Evolutionary conservation across 192 early-diverging fungal species (phyloP).

Genomic region (Chytriomyces confervae): DNA sequence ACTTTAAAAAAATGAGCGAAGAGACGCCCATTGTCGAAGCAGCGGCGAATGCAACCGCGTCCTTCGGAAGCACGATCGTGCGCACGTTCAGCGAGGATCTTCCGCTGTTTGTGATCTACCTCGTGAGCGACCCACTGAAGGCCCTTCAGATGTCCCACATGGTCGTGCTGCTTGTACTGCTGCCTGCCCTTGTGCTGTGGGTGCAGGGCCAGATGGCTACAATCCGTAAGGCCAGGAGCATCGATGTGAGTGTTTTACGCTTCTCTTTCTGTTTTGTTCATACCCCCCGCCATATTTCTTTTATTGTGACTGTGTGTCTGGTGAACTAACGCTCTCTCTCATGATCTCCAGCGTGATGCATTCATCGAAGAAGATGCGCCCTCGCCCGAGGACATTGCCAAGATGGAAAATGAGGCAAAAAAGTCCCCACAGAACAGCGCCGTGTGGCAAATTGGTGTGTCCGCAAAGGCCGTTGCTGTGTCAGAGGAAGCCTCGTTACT

Average conservation of each 20-base stretch:
- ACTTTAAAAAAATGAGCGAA: no score
- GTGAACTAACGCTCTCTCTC: not conserved
- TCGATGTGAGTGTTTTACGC: slow-evolving; percentile 20
- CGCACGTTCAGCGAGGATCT: slow-evolving; percentile 16
- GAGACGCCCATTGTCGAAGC: not conserved
- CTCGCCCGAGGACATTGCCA: slow-evolving; percentile 14
- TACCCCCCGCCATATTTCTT: not conserved
- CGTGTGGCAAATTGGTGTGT: slow-evolving; percentile 49
- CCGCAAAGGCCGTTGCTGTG: slow-evolving; percentile 45
- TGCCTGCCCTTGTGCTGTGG: slow-evolving; percentile 28
- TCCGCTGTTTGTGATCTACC: slow-evolving; percentile 17
- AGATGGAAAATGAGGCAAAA: slow-evolving; percentile 14
- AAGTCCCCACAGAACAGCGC: slow-evolving; percentile 15
- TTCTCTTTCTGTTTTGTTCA: not conserved
- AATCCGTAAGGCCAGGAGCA: slow-evolving; percentile 17
- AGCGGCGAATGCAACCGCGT: slow-evolving; percentile 7
- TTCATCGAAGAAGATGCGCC: slow-evolving; percentile 24
- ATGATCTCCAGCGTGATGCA: slow-evolving; percentile 17
- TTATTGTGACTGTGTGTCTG: not conserved
- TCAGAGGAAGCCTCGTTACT: slow-evolving; percentile 46
- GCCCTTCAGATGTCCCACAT: slow-evolving; percentile 29
- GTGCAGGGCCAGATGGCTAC: slow-evolving; percentile 14
- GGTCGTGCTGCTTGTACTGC: slow-evolving; percentile 26
- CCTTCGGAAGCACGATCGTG: slow-evolving; percentile 7
- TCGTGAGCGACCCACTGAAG: slow-evolving; percentile 21